These are phyloP conservation scores for Saccharomyces hybrid DNA, from an alignment of 1,139 yeast genomes.

Conservation along the genomic window DNA sequence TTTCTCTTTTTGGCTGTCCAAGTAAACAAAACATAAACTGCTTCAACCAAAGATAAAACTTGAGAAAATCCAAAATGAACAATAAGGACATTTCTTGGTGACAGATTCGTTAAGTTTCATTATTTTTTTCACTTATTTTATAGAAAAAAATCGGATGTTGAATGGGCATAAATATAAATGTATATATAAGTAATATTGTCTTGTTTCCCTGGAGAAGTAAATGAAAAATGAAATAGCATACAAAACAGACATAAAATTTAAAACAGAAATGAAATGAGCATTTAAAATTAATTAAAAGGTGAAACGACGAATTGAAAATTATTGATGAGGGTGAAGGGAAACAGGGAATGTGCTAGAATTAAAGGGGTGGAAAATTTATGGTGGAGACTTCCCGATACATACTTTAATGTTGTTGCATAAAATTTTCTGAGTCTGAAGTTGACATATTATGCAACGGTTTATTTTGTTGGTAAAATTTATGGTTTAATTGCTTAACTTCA, in stretches of 20 bases:
- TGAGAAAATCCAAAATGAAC: neutral
- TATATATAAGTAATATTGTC: neutral
- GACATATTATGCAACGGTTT: neutral
- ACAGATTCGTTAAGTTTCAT: neutral
- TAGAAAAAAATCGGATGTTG: neutral
- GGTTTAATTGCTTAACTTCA: slow-evolving; percentile 10
- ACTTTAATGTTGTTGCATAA: neutral
- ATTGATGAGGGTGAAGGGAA: neutral
- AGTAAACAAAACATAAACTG: neutral
- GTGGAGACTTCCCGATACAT: neutral
- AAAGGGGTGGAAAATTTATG: neutral
- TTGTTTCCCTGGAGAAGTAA: neutral
- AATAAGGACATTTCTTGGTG: neutral
- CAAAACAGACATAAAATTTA: no score
- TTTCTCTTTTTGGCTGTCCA: neutral
- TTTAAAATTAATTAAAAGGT: neutral
- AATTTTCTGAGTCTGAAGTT: neutral
- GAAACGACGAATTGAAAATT: neutral
- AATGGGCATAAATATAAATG: neutral
- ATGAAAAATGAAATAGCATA: neutral
- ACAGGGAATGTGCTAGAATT: neutral
- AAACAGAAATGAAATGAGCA: neutral
- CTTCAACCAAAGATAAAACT: neutral
- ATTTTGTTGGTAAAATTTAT: slow-evolving; percentile 8
- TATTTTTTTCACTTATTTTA: neutral